Evolutionary conservation across 192 early-diverging fungal genomes (phyloP), one percentile per base, ranked within the genome.

Genomic region (Dissophora ornata): DNA sequence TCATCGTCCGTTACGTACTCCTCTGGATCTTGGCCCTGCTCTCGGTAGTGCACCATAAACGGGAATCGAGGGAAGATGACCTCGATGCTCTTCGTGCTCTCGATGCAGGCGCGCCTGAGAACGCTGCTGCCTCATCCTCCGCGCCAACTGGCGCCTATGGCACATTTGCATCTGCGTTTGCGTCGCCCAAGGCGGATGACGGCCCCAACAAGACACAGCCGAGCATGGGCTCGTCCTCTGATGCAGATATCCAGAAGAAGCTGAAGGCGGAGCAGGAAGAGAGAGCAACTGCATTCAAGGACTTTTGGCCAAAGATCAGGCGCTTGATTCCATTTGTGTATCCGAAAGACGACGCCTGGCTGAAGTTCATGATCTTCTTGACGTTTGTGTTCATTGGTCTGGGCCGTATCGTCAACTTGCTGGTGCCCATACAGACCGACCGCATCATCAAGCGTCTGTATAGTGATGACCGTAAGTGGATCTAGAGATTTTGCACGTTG

Each of bases 361-460:
- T 96, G 28, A 89, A 94, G 70, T 54, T 92, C 18, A 80, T 91
- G 38, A 85, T 97, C 32, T 64, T 90, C 22, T 42, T 86, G 16
- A 95, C 92, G 53, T 84, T 96, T 67, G 40, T 84, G 2, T 69
- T 93, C 18, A 82, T 99, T 42, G 52, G 78, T 7, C 40, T 81
- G 8, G 92, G 89, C 0, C 86, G 91, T 44, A 29, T 91, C 19
- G 86, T 98, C 67, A 97, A 97, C 68, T 80, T 95, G 21, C 84
- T 96, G 16, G 93, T 93, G 13, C 95, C 96, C 9, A 56, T 89
- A 44, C 90, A 94, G 81, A 93, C 95, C 66, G 94, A 94, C 71
- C 52, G 67, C 18, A 85, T 99, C n/a, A 88, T 97, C 5, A 90
- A 95, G 49, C 79, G 79, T 2, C 80, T 97, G 49, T 53, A 61